These are phyloP conservation scores for Claviceps sp. DNA, from an alignment of 2,329 filamentous ascomycete species.

Conservation along the genomic window DNA sequence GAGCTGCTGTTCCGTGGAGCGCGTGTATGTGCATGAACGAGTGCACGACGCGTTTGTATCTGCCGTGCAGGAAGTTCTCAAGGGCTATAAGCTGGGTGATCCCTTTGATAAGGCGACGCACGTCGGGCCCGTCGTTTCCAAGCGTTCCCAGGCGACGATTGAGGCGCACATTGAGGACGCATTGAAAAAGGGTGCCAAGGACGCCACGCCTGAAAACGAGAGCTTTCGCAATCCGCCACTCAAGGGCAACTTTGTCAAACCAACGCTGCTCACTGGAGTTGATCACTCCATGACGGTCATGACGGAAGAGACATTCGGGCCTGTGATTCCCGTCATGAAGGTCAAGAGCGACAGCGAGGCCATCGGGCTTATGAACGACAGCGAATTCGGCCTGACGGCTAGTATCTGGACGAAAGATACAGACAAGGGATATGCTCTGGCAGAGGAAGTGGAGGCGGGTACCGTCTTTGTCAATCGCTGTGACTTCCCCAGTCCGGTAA, in stretches of 20 bases:
- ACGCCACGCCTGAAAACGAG: slow-evolving; percentile 70
- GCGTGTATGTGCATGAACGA: slow-evolving; percentile 77
- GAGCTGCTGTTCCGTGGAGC: slow-evolving; percentile 86
- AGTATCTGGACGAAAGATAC: slow-evolving; percentile 94
- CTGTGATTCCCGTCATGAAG: slow-evolving; percentile 80
- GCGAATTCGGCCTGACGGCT: slow-evolving; percentile 86
- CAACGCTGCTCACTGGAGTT: slow-evolving; percentile 67
- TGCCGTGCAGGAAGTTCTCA: slow-evolving; percentile 66
- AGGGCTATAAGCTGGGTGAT: slow-evolving; percentile 76
- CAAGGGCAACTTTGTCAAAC: slow-evolving; percentile 81
- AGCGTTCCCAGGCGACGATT: slow-evolving; percentile 62
- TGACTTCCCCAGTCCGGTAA: slow-evolving; percentile 81
- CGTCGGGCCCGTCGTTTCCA: slow-evolving; percentile 79
- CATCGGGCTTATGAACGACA: slow-evolving; percentile 80
- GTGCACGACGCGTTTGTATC: slow-evolving; percentile 74
- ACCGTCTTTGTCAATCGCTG: slow-evolving; percentile 94
- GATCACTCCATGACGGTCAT: slow-evolving; percentile 78
- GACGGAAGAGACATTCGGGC: slow-evolving; percentile 90
- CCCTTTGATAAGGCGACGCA: slow-evolving; percentile 68
- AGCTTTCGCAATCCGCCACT: slow-evolving; percentile 58
- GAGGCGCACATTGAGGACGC: slow-evolving; percentile 72
- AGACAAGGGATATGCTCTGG: slow-evolving; percentile 58
- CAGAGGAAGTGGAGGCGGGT: slow-evolving; percentile 74
- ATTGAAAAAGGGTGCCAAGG: slow-evolving; percentile 66
- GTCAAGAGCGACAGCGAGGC: slow-evolving; percentile 73